A percentile compares a stretch with the other conserved stretches of the same genome.
Evolutionary conservation across 2,329 filamentous ascomycete species (phyloP).

Genomic region (Nothophoma quercina): DNA sequence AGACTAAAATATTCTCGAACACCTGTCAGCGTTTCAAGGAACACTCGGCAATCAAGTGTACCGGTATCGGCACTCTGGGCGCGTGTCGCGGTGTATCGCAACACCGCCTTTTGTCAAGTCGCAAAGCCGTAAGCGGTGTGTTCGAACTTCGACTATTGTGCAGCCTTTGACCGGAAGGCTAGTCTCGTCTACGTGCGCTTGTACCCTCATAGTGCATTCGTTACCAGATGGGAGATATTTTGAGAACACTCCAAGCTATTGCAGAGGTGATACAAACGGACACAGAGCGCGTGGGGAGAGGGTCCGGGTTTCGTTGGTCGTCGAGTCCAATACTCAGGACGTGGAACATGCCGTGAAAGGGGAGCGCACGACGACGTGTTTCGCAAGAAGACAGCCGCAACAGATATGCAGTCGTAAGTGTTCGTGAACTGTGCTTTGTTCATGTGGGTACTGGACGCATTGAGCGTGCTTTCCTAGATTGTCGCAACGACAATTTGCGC

Average conservation of each 20-base stretch:
- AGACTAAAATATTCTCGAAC: conserved; percentile 27
- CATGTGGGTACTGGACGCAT: conserved; percentile 14
- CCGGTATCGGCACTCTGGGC: conserved; percentile 20
- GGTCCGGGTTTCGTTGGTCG: conserved; percentile 21
- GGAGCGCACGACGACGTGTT: conserved; percentile 17
- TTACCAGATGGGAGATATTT: background rate
- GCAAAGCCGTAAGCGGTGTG: conserved; percentile 15
- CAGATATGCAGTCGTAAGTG: conserved; percentile 14
- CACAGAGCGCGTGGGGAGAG: conserved; percentile 22
- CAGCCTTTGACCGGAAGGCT: conserved; percentile 17
- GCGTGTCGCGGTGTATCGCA: conserved; percentile 16
- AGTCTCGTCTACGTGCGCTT: conserved; percentile 1
- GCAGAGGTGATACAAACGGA: conserved; percentile 14
- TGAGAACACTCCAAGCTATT: conserved; percentile 1
- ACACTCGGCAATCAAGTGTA: conserved; percentile 20
- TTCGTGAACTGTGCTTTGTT: conserved; percentile 10
- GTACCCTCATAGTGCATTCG: background rate
- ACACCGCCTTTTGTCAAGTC: conserved; percentile 21
- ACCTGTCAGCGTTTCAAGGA: conserved; percentile 33
- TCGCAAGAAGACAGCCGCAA: conserved; percentile 21
- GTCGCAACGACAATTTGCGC: conserved; percentile 8
- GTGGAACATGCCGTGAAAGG: conserved; percentile 24
- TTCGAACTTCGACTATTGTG: conserved; percentile 3
- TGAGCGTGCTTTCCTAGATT: conserved; percentile 7
- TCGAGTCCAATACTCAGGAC: conserved; percentile 26